Percentiles rank a stretch among this genome's conserved stretches.
These are phyloP conservation scores for Emericellopsis atlantica DNA, from an alignment of 2,329 filamentous ascomycete genomes.

Conservation along the genomic window DNA sequence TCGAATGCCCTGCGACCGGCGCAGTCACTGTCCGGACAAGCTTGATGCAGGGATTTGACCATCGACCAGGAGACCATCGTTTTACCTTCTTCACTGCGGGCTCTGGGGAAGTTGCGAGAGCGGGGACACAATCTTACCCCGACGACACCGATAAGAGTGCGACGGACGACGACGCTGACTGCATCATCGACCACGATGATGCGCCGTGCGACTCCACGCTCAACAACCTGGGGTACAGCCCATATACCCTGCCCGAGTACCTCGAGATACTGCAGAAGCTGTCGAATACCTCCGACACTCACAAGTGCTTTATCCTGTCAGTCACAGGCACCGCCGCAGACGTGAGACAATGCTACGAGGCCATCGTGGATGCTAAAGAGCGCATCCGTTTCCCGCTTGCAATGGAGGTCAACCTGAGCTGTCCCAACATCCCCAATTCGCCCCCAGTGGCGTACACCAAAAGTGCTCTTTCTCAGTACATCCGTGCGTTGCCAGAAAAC, in stretches of 20 bases:
- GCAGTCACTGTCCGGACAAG: constrained; percentile 66
- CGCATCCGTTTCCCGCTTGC: constrained; percentile 37
- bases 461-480: constrained; percentile 36
- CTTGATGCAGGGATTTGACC: constrained; percentile 49
- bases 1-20: constrained; percentile 49
- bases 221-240: constrained; percentile 67
- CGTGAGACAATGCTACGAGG: constrained; percentile 39
- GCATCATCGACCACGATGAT: neutral
- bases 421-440: constrained; percentile 58
- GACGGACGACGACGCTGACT: neutral
- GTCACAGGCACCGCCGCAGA: constrained; percentile 53
- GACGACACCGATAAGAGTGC: no score
- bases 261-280: constrained; percentile 41
- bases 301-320: constrained; percentile 55
- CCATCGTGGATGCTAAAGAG: constrained; percentile 27
- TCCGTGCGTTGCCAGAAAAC: constrained; percentile 28
- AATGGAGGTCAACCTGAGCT: constrained; percentile 68
- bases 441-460: constrained; percentile 61
- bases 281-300: constrained; percentile 8
- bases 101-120: constrained; percentile 9
- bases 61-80: constrained; percentile 48
- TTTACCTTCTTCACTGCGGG: constrained; percentile 50
- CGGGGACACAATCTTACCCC: neutral
- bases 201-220: constrained; percentile 19
- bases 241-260: constrained; percentile 45